Conservation (phyloP, 2,329 filamentous ascomycete species). For the Fusarium chaquense region DNA sequence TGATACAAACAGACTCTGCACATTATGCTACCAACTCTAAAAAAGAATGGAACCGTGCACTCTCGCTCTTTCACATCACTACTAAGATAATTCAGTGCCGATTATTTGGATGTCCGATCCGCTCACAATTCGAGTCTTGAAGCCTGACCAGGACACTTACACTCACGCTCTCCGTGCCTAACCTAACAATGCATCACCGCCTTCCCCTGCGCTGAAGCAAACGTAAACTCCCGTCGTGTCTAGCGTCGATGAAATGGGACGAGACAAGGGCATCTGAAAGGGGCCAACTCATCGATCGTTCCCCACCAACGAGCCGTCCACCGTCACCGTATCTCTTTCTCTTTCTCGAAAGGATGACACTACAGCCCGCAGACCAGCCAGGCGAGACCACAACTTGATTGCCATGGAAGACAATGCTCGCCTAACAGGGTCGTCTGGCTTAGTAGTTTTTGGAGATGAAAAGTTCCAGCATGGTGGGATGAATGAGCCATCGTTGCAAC, state of each 20-base stretch:
- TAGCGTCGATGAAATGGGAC: constrained; percentile 47
- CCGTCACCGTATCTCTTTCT: constrained; percentile 49
- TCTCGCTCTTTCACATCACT: constrained; percentile 26
- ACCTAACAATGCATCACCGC: constrained; percentile 49
- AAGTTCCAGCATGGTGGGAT: constrained; percentile 35
- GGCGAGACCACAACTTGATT: constrained; percentile 24
- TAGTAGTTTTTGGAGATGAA: constrained; percentile 20
- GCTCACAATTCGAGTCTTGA: constrained; percentile 32
- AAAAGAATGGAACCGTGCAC: constrained; percentile 14
- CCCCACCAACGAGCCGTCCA: constrained; percentile 45
- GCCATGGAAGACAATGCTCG: constrained; percentile 19
- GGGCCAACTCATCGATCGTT: constrained; percentile 49
- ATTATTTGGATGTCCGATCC: constrained; percentile 19
- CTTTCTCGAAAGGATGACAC: constrained; percentile 43
- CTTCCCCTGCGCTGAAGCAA: constrained; percentile 43
- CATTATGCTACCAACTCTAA: constrained; percentile 9
- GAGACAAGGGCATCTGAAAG: constrained; percentile 48
- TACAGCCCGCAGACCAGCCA: constrained; percentile 39
- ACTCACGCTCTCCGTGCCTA: constrained; percentile 42
- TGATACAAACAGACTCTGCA: constrained; percentile 23
- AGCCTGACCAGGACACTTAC: constrained; percentile 41
- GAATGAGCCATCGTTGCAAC: constrained; percentile 30
- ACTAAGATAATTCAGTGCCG: constrained; percentile 4
- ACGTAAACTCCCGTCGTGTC: constrained; percentile 34
- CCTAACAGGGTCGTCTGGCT: constrained; percentile 37